Conservation (phyloP, 179 eudicot species). For the Pouteria campechiana region DNA sequence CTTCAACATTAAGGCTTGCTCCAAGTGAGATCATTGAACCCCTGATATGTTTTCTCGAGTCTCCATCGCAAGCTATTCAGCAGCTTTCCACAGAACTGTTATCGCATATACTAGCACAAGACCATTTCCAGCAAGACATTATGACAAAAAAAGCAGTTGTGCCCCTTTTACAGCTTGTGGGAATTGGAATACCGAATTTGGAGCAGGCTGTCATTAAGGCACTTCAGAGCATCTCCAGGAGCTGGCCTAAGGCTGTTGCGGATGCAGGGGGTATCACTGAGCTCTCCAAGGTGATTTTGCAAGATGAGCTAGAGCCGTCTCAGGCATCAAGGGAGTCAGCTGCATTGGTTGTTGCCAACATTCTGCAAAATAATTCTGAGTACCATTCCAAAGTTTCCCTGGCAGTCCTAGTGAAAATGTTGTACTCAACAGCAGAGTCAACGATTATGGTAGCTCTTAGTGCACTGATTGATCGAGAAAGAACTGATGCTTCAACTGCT, state of each 20-base stretch:
- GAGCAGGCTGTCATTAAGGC: constrained; percentile 63
- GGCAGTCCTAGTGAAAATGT: constrained; percentile 52
- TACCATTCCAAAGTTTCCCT: constrained; percentile 43
- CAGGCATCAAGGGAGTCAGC: constrained; percentile 62
- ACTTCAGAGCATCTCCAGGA: constrained; percentile 37
- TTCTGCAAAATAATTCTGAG: constrained; percentile 30
- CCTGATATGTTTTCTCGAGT: constrained; percentile 45
- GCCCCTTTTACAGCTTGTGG: constrained; percentile 72
- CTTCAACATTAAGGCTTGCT: constrained; percentile 33
- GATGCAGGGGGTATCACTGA: constrained; percentile 61
- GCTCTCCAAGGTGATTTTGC: constrained; percentile 56
- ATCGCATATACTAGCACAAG: constrained; percentile 61
- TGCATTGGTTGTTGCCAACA: constrained; percentile 43
- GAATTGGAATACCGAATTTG: constrained; percentile 52
- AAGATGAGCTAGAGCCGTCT: constrained; percentile 52
- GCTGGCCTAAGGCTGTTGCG: constrained; percentile 62
- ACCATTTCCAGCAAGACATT: constrained; percentile 64
- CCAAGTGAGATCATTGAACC: constrained; percentile 60
- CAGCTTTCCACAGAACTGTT: constrained; percentile 63
- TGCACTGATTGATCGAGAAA: constrained; percentile 45
- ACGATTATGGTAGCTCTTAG: constrained; percentile 40
- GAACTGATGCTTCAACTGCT: constrained; percentile 34
- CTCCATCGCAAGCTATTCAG: constrained; percentile 73
- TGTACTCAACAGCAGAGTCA: constrained; percentile 31
- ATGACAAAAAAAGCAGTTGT: constrained; percentile 49